Conservation (phyloP, 176 grass and related monocot species). For the Echinochloa phyllopogon region DNA sequence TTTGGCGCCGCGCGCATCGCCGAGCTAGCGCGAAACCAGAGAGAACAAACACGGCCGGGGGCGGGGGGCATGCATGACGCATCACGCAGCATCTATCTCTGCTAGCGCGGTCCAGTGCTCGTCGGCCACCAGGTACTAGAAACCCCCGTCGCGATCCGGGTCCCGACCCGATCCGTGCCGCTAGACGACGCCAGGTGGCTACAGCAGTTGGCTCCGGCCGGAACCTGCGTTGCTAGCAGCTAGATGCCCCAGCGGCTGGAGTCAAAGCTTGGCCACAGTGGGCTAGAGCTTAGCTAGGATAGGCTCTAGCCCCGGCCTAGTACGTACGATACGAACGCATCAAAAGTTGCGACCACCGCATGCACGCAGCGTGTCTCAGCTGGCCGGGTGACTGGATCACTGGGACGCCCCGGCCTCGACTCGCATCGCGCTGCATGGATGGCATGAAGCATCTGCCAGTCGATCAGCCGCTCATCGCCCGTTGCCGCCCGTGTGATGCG, state of each 20-base stretch:
- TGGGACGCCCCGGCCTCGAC: too few species aligned
- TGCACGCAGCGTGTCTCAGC: constrained; percentile 29
- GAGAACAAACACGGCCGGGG: background rate
- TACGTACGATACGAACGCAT: constrained; percentile 27
- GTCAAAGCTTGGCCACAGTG: constrained; percentile 34
- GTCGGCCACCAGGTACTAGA: background rate
- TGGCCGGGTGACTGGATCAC: constrained; percentile 10
- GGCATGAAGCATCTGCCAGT: background rate
- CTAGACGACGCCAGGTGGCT: background rate
- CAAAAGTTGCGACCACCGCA: constrained; percentile 49
- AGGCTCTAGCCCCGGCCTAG: background rate
- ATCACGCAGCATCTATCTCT: background rate
- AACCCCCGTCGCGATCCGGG: background rate
- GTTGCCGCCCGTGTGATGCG: background rate
- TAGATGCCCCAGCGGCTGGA: background rate
- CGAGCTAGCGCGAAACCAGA: constrained; percentile 27
- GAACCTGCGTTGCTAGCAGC: background rate
- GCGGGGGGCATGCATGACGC: background rate
- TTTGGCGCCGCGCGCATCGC: constrained; percentile 35
- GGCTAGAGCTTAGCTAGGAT: background rate
- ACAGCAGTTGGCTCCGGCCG: background rate
- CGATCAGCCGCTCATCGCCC: too few species aligned
- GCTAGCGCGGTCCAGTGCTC: constrained; percentile 11
- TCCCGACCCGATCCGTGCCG: background rate
- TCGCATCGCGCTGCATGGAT: background rate